Evolutionary conservation across 805 yeast genomes (phyloP), one percentile per base, ranked within the genome.

Genomic region (Teunomyces funiuensis): DNA sequence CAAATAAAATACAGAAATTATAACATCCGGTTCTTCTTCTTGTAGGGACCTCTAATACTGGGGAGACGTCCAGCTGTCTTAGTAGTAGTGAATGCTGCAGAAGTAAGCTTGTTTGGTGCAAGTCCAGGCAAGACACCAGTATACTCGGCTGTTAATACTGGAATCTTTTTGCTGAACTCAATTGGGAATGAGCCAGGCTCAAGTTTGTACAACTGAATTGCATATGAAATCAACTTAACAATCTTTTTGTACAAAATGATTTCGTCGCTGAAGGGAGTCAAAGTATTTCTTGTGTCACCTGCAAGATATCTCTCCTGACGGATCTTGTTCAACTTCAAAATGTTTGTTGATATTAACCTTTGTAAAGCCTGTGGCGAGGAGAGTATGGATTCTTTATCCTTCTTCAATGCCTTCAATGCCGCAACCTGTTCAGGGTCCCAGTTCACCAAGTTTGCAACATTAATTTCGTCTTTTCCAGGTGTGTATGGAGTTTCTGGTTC

Each of bases 61-160:
- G 72, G 66, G 44, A 69, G 57, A 43, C 73, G 60, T 13, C 34
- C 34, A 27, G 60, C 43, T 10, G 31, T 37, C 23, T 40, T 40
- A n/a, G 33, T 7, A 9, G 38, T 37, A 10, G 36, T 15, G 11
- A 28, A 27, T 10, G 37, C 15, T 25, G 39, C 25, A 8, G 42
- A 16, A 7, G 27, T 28, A 15, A 40, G 37, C 19, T 44, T 49
- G 30, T 42, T 43, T 29, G 72, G 51, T 3, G 72, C 58, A 4
- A 74, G 65, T 2, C 86, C 85, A 1, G 97, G 97, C 54, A 90
- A 71, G 1, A 84, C 74, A 36, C 97, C 97, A 27, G 77, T 66
- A 55, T 87, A 89, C 49, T 83, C 87, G 17, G 82, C 77, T 56
- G 80, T 80, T 42, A 85, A 71, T 0, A 85, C 82, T 0, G 96